phyloP scores from a whole-genome alignment of 1,284 basidiomycete species.

The Takashimella koratensis region DNA sequence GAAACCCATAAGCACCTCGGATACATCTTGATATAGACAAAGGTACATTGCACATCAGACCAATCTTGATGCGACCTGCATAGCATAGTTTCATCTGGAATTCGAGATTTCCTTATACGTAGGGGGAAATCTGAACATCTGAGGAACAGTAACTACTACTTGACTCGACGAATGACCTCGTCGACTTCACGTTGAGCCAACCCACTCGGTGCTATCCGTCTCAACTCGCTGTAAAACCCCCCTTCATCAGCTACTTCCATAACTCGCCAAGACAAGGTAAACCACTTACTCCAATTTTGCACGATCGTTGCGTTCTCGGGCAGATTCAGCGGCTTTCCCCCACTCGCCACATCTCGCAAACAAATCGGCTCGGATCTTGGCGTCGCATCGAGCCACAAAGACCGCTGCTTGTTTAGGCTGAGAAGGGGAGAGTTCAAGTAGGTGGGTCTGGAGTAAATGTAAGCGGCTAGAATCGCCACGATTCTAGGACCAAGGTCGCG shows the following conservation, averaged over 20 bases:
- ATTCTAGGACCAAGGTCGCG: too few relatives aligned
- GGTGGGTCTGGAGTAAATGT: conserved; percentile 30
- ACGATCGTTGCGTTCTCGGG: conserved; percentile 79
- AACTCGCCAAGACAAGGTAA: background rate
- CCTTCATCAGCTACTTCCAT: conserved; percentile 3
- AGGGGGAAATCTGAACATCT: too few relatives aligned
- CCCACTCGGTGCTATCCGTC: conserved; percentile 4
- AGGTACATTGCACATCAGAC: too few relatives aligned
- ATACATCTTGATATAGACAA: too few relatives aligned
- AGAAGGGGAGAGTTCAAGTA: conserved; percentile 37
- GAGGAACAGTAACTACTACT: too few relatives aligned
- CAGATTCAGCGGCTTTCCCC: conserved; percentile 78
- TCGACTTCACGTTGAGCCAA: conserved; percentile 13
- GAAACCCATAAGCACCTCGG: too few relatives aligned
- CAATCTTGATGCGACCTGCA: too few relatives aligned
- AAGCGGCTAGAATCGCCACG: too few relatives aligned
- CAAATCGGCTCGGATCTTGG: conserved; percentile 72
- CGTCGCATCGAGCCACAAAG: conserved; percentile 78
- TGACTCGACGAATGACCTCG: conserved; percentile 17
- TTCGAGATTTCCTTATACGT: too few relatives aligned
- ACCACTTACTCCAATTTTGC: conserved; percentile 69
- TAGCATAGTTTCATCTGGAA: too few relatives aligned
- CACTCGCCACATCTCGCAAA: conserved; percentile 86
- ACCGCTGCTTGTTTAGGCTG: conserved; percentile 65
- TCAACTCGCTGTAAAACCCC: conserved; percentile 8